A percentile compares a stretch with the other conserved stretches of the same genome.
These are phyloP conservation scores for Ceratorhiza oryzae-sativae DNA, from an alignment of 1,284 basidiomycete genomes.

Conservation along the genomic window DNA sequence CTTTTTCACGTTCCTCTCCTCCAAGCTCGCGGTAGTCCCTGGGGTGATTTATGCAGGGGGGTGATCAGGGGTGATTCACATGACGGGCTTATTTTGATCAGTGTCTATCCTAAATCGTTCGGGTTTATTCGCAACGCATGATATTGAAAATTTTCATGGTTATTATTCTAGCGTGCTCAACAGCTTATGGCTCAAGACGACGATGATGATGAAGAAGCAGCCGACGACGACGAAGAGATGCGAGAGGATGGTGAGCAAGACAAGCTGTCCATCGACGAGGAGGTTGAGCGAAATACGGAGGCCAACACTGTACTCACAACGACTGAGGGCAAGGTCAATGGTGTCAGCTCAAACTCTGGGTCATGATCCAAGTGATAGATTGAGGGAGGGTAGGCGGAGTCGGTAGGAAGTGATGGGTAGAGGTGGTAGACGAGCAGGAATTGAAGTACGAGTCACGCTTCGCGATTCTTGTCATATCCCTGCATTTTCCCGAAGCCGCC, in stretches of 20 bases:
- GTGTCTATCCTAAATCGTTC: conserved; percentile 32
- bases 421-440: conserved; percentile 11
- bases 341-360: conserved; percentile 15
- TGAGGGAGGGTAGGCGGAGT: not conserved
- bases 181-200: conserved; percentile 72
- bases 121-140: conserved; percentile 11
- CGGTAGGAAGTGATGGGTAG: not conserved
- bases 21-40: conserved; percentile 11
- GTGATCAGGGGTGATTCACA: conserved; percentile 24
- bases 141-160: conserved; percentile 37
- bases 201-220: conserved; percentile 57
- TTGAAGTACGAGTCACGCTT: not conserved
- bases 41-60: not conserved
- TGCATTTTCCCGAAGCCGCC: conserved; percentile 28
- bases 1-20: conserved; percentile 20
- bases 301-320: conserved; percentile 32
- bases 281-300: conserved; percentile 37
- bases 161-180: conserved; percentile 62
- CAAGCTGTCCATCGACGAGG: conserved; percentile 34
- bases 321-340: conserved; percentile 18
- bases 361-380: conserved; percentile 9
- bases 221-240: conserved; percentile 41
- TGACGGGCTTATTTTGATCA: conserved; percentile 22
- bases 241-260: conserved; percentile 48
- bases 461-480: conserved; percentile 13